Evolutionary conservation across 2,329 filamentous ascomycete genomes (phyloP), one percentile per base, ranked within the genome.

Genomic region (Coniella lustricola): DNA sequence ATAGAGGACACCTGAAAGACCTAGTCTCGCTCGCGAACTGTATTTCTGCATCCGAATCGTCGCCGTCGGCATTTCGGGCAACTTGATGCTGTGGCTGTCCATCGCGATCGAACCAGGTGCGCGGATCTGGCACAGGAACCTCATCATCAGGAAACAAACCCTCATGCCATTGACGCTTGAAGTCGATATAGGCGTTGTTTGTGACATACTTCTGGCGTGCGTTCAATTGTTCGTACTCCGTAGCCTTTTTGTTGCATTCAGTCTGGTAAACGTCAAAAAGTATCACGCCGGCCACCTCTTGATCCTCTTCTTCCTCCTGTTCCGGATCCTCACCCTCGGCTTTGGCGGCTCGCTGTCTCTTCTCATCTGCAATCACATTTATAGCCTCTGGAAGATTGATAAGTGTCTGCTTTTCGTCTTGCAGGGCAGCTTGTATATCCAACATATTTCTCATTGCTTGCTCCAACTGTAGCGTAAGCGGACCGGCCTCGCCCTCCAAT

Each of bases 1-100:
- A 85, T 17, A 90, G 63, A 0, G 85, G 84, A 58, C 86, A 90
- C 57, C 79, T 82, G 29, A 84, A 77, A 62, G 79, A 84, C 45
- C 82, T 72, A 4, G 74, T 76, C 53, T 82, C 80, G 42, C 77
- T 72, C 22, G 78, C 75, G 25, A 90, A 75, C 1, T 83, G 75
- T 20, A 90, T 71, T 36, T 90, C 86, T 17, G 86, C 82, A 47
- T 85, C 82, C 14, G 75, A 74, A 4, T 78, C 79, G 1, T 75
- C 72, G 3, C 65, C 71, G 13, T 34, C 38, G 1, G 57, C 65
- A 1, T 54, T 57, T 3, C 49, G 56, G 3, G 31, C 20, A 33
- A 43, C 12, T 7, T 47, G 47, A n/a, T 21, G 5, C 22, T 39
- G 33, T 4, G 75, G 73, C 34, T 67, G 57, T 3, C 72, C 75